A percentile compares a stretch with the other conserved stretches of the same genome.
Evolutionary conservation across 2,329 filamentous ascomycete genomes (phyloP).

Genomic region (Penicillium sp.): DNA sequence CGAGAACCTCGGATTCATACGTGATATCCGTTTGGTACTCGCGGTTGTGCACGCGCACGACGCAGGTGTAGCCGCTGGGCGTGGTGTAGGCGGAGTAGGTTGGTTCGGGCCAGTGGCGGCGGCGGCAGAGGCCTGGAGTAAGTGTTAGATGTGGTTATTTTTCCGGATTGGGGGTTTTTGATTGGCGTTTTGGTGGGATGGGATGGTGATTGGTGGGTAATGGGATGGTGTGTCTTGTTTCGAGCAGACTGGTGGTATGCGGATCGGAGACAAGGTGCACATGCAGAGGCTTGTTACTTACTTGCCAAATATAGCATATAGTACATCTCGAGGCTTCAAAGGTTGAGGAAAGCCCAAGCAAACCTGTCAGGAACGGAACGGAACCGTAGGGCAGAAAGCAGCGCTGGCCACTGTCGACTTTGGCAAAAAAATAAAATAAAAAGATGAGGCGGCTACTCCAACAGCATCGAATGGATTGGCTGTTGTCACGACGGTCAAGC

Average conservation of each 20-base stretch:
- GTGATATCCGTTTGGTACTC: slow-evolving; percentile 90
- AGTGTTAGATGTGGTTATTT: too few relatives aligned
- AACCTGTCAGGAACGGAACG: background rate
- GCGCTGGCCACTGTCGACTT: slow-evolving; percentile 19
- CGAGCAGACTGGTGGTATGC: slow-evolving; percentile 19
- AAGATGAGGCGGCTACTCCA: slow-evolving; percentile 21
- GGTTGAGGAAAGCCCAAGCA: background rate
- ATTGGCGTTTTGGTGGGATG: too few relatives aligned
- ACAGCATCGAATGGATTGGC: slow-evolving; percentile 27
- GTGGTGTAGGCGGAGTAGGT: slow-evolving; percentile 80
- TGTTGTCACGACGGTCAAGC: slow-evolving; percentile 6
- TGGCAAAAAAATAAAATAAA: background rate
- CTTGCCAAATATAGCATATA: slow-evolving; percentile 70
- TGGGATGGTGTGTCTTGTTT: background rate
- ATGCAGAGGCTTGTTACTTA: slow-evolving; percentile 53
- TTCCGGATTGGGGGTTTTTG: too few relatives aligned
- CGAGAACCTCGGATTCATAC: slow-evolving; percentile 78
- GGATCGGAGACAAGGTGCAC: background rate
- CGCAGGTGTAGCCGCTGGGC: slow-evolving; percentile 77
- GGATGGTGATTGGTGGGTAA: background rate
- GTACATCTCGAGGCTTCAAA: slow-evolving; percentile 39
- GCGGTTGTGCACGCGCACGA: slow-evolving; percentile 92
- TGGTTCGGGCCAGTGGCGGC: slow-evolving; percentile 90
- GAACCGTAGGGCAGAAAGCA: slow-evolving; percentile 7
- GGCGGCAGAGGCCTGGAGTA: slow-evolving; percentile 81